Evolutionary conservation across 805 yeast species (phyloP), one percentile per base, ranked within the genome.

Genomic region (Saturnispora ahearnii): DNA sequence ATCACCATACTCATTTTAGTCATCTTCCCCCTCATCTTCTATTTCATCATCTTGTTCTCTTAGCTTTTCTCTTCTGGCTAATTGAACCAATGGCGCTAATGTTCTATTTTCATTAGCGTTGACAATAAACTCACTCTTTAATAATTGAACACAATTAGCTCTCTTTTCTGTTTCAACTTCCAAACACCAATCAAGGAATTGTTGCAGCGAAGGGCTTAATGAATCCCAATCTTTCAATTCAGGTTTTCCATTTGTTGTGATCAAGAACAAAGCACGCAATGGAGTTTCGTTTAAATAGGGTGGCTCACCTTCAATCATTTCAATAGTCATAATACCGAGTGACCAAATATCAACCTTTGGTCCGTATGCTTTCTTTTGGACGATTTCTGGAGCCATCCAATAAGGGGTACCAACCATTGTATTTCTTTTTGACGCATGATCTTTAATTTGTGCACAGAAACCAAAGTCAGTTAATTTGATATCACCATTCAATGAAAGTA

Each of bases 331-430:
- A 55, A 84, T 85, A 43, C 93, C 93, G 51, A 84, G 67, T 3
- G 87, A 81, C 93, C 93, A 84, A 24, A 85, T 82, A 60, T 84
- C 93, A 28, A 84, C 88, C 62, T 85, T 85, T 46, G 84, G 87
- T 45, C 84, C 93, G 60, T 84, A 84, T 55, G 84, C 88, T 59
- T 84, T 82, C 59, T 82, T 87, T 57, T 79, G 80, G 37, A 84
- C 89, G 42, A 84, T 89, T 65, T 84, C 93, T 1, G 93, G 93
- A 0, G 93, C 93, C 93, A 84, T 84, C 93, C 93, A 84, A 65
- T 84, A 84, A 9, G 93, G 91, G 1, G 93, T 84, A 6, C 93
- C 93, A 4, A 84, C 93, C 91, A 84, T 84, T 3, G 93, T 84
- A 30, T 88, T 86, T 52, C 93, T 74, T 67, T 84, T 84, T 53